Conservation (phyloP, 192 early-diverging fungal genomes). For the Geranomyces variabilis region DNA sequence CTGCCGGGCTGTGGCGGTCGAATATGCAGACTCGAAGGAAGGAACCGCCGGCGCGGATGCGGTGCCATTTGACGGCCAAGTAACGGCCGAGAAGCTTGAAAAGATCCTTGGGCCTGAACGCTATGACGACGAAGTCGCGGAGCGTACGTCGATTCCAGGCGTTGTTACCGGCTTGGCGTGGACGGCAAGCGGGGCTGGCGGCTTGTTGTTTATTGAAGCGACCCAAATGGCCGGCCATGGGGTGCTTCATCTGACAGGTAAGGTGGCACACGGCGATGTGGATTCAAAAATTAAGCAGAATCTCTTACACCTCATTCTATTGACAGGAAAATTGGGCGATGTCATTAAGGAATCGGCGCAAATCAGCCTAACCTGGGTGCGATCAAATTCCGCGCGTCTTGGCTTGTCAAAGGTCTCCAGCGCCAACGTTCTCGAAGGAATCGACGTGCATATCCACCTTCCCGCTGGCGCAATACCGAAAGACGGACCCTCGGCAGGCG, state of each 20-base stretch:
- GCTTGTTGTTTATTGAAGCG: slow-evolving; percentile 80
- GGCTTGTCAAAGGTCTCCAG: slow-evolving; percentile 46
- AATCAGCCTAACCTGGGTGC: slow-evolving; percentile 79
- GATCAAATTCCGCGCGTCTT: slow-evolving; percentile 65
- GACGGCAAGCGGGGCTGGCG: slow-evolving; percentile 71
- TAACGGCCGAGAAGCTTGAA: slow-evolving; percentile 55
- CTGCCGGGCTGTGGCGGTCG: slow-evolving; percentile 69
- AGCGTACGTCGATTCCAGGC: slow-evolving; percentile 65
- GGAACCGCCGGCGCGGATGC: background rate
- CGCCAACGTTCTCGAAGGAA: slow-evolving; percentile 39
- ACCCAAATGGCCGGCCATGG: slow-evolving; percentile 76
- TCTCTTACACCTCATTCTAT: background rate
- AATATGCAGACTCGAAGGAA: slow-evolving; percentile 65
- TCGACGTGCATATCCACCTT: slow-evolving; percentile 89
- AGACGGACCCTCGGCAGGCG: slow-evolving; percentile 75
- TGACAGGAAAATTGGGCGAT: slow-evolving; percentile 70
- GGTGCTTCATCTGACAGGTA: slow-evolving; percentile 67
- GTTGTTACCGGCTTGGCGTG: slow-evolving; percentile 87
- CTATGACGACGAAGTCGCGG: slow-evolving; percentile 73
- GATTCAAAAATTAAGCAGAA: too few relatives aligned
- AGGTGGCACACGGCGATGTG: slow-evolving; percentile 1
- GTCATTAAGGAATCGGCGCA: slow-evolving; percentile 86
- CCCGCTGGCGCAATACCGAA: slow-evolving; percentile 80
- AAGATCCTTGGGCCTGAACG: slow-evolving; percentile 66
- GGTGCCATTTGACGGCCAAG: slow-evolving; percentile 47